Evolutionary conservation across 2,329 filamentous ascomycete species (phyloP), one percentile per base, ranked within the genome.

Genomic region (Emmonsiellopsis sp.): DNA sequence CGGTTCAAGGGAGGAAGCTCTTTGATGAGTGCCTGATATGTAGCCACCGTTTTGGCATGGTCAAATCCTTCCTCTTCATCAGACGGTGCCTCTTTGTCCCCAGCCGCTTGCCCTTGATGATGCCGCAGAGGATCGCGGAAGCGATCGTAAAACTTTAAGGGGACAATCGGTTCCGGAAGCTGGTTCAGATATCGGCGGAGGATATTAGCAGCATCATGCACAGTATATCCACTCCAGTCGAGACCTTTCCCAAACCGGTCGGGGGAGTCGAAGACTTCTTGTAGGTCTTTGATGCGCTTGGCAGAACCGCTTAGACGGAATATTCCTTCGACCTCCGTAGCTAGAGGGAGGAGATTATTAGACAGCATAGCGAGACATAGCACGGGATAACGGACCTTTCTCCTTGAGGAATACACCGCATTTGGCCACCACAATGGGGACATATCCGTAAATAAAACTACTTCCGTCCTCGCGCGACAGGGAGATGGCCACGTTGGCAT

Each of bases 381-480:
- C 31, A 50, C 15, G 10, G 30, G n/a, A 20, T 26, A 11, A 7
- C 16, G 13, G 9, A 96, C 93, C 93, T 81, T 95, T 96, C 70
- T 98, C 93, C 72, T 98, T 98, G 60, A 98, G 70, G 62, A 91
- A 98, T 3, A 98, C 91, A 58, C 93, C 93, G 69, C 93, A 97
- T 71, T 98, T 98, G 37, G 93, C 93, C 52, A 98, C 92, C 43
- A 98, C 92, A 59, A 98, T 97, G 15, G 93, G 93, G 7, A 98
- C 92, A 66, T 97, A 97, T 65, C 93, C 93, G 70, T 97, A 98
- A 52, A 97, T 96, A 70, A 95, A 97, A 73, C 89, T 95, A 70
- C 93, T 84, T 34, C 92, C 92, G 60, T 93, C 81, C 60, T 92
- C 89, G 67, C 97, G 91, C 60, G 93, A 87, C 31, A 98, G 81